Evolutionary conservation across 768 basidiomycete species (phyloP), one percentile per base, ranked within the genome.

Genomic region (Trametes coccinea): DNA sequence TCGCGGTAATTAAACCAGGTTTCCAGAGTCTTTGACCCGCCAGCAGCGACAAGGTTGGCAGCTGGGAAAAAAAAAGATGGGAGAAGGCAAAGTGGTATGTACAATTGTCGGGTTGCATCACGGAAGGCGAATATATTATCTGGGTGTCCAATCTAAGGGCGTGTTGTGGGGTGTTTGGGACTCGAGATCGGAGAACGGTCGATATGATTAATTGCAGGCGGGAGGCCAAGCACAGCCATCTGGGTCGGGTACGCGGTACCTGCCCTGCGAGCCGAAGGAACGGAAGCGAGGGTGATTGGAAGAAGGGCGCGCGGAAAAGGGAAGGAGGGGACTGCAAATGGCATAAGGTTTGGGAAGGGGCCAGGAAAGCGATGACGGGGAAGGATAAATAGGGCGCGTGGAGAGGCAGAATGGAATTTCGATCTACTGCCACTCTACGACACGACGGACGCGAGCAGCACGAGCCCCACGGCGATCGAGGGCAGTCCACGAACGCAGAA

Each of bases 341-440:
- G 55, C 49, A 46, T 22, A 53, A 58, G 58, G 63, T 54, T 52
- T 56, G 47, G 44, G 55, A 43, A 49, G 34, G 48, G 48, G 22
- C 14, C 8, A 43, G 7, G 51, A 64, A 61, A 53, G 60, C 62
- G 62, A 49, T 64, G 62, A 64, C 62, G 57, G 62, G 58, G 62
- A 59, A 56, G 62, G 62, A 64, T 64, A 64, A 64, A 64, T 64
- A 64, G 58, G 58, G 62, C 62, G 51, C 58, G 53, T 37, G 51
- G 41, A 52, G 39, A 62, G 53, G 53, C 58, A 47, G 54, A 52
- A 60, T 60, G 62, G 58, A 59, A 64, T 55, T 64, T 62, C 61
- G 61, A 62, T 62, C 52, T 59, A 53, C 62, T 58, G 56, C 61
- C 55, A 62, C 50, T 39, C 62, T 59, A 59, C 56, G 56, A 62